Evolutionary conservation across 495 filamentous ascomycete species (phyloP).

Genomic region (Penicillium canariense): DNA sequence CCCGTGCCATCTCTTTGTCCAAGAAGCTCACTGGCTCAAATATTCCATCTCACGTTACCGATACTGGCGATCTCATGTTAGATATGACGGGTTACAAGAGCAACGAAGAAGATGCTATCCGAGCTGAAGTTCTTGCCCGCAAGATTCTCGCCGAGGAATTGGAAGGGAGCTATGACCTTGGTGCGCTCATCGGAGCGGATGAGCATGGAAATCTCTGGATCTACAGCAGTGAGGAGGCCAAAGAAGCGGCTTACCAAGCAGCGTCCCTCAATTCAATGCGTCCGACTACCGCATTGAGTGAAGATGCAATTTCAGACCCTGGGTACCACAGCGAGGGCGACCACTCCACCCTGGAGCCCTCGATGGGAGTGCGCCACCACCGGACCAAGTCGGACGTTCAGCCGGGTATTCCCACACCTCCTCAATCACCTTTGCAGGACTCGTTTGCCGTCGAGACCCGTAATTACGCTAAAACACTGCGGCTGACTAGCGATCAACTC

Average conservation of each 20-base stretch:
- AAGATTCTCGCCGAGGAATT: slow-evolving; percentile 93
- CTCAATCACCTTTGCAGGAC: slow-evolving; percentile 66
- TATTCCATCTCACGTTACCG: slow-evolving; percentile 86
- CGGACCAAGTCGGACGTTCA: slow-evolving; percentile 67
- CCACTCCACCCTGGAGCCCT: slow-evolving; percentile 35
- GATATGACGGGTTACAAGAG: slow-evolving; percentile 97
- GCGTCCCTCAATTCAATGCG: slow-evolving; percentile 52
- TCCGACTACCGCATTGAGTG: slow-evolving; percentile 55
- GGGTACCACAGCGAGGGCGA: slow-evolving; percentile 89
- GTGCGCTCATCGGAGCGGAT: slow-evolving; percentile 89
- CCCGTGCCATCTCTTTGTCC: slow-evolving; percentile 80
- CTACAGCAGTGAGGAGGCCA: slow-evolving; percentile 95
- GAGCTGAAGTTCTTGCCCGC: slow-evolving; percentile 89
- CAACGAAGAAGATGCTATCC: slow-evolving; percentile 84
- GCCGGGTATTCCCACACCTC: slow-evolving; percentile 69
- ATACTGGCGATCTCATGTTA: slow-evolving; percentile 93
- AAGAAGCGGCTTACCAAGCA: slow-evolving; percentile 64
- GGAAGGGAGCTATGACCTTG: slow-evolving; percentile 94
- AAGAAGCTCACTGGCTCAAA: slow-evolving; percentile 85
- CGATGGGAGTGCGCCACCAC: slow-evolving; percentile 45
- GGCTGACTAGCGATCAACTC: slow-evolving; percentile 94
- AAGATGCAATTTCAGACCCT: slow-evolving; percentile 87
- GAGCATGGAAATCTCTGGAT: slow-evolving; percentile 98
- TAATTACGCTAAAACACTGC: slow-evolving; percentile 95
- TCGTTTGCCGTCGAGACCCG: slow-evolving; percentile 59